These are phyloP conservation scores for Fusarium goolgardi DNA, from an alignment of 2,329 filamentous ascomycete species.

Conservation along the genomic window DNA sequence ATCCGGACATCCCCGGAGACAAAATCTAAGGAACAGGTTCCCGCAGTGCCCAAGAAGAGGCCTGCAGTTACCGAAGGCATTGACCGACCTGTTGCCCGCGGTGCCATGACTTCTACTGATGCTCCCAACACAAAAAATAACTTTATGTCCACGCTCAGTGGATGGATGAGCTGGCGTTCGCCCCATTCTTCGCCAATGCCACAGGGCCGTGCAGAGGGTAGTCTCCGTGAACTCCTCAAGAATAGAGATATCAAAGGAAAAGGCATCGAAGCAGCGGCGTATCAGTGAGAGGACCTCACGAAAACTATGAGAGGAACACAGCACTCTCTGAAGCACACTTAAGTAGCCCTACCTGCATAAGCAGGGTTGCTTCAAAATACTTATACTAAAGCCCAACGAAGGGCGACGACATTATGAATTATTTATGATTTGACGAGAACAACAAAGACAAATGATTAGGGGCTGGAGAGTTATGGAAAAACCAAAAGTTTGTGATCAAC, in stretches of 20 bases:
- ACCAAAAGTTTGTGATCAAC: constrained; percentile 29
- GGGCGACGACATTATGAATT: constrained; percentile 38
- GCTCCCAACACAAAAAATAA: constrained; percentile 44
- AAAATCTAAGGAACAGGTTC: constrained; percentile 39
- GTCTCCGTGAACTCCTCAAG: constrained; percentile 64
- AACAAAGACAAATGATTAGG: constrained; percentile 16
- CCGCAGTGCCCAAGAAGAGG: constrained; percentile 30
- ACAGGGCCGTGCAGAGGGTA: constrained; percentile 66
- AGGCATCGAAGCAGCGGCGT: constrained; percentile 42
- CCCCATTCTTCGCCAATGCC: constrained; percentile 40
- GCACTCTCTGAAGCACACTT: constrained; percentile 37
- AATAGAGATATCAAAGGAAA: constrained; percentile 53
- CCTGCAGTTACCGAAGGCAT: constrained; percentile 37
- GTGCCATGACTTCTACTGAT: constrained; percentile 46
- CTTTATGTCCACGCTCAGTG: constrained; percentile 55
- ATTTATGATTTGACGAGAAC: constrained; percentile 42
- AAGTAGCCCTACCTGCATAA: not conserved
- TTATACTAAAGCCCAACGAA: constrained; percentile 25
- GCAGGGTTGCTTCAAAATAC: not conserved
- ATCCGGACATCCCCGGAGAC: constrained; percentile 55
- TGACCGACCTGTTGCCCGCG: constrained; percentile 46
- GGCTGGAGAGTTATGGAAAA: constrained; percentile 14
- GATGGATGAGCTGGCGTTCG: constrained; percentile 61
- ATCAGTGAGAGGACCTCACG: constrained; percentile 1
- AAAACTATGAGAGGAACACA: constrained; percentile 44